These are phyloP conservation scores for Yamadazyma taylorii DNA, from an alignment of 1,139 yeast genomes.

Conservation along the genomic window DNA sequence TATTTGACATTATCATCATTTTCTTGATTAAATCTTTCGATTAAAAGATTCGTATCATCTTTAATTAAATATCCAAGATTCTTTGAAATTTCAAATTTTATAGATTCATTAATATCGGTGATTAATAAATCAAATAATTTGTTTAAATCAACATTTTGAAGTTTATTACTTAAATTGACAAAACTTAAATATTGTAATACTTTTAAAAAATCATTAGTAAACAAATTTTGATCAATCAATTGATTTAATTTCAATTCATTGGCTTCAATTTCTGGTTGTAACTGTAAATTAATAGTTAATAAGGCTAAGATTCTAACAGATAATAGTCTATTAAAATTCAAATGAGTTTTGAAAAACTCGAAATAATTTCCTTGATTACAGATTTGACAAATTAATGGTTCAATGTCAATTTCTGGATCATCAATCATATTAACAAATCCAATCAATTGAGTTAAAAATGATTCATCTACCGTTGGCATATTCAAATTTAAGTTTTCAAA, in stretches of 20 bases:
- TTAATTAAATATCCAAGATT: conserved; percentile 14
- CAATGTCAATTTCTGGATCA: conserved; percentile 13
- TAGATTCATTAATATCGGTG: conserved; percentile 14
- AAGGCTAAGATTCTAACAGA: conserved; percentile 10
- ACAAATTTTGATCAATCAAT: conserved; percentile 7
- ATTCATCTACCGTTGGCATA: conserved; percentile 3
- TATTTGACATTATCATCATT: conserved; percentile 9
- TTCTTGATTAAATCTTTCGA: conserved; percentile 12
- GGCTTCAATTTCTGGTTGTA: conserved; percentile 9
- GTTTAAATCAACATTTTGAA: conserved; percentile 19
- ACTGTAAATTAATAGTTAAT: conserved; percentile 7
- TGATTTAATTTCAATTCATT: conserved; percentile 9
- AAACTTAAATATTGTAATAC: conserved; percentile 13
- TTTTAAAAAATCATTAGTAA: conserved; percentile 8
- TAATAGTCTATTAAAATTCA: conserved; percentile 6
- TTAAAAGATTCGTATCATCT: conserved; percentile 18
- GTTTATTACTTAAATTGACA: conserved; percentile 8
- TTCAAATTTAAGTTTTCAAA: conserved; percentile 12
- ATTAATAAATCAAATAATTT: conserved; percentile 19
- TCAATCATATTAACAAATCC: conserved; percentile 28
- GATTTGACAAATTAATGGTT: conserved; percentile 7
- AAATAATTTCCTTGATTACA: conserved; percentile 11
- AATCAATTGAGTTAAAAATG: conserved; percentile 21
- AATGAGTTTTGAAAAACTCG: conserved; percentile 5
- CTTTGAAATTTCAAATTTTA: conserved; percentile 19